These are phyloP conservation scores for Mycogone perniciosa DNA, from an alignment of 2,329 filamentous ascomycete species.

Conservation along the genomic window DNA sequence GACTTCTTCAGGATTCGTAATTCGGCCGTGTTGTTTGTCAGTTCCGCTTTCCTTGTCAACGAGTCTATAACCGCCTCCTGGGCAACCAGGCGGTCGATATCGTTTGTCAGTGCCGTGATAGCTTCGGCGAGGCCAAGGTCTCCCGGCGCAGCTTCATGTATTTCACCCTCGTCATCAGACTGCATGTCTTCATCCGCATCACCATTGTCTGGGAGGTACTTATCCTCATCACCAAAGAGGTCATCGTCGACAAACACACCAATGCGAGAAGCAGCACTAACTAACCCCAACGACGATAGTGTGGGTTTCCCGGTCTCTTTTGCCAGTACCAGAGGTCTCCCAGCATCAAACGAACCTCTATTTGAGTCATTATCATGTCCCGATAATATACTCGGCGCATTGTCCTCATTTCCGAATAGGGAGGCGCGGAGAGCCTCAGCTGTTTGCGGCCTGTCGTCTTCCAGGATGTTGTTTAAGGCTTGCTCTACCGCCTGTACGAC, in stretches of 20 bases:
- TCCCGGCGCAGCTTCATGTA: conserved; percentile 89
- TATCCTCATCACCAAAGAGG: conserved; percentile 83
- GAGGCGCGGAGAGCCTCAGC: conserved; percentile 60
- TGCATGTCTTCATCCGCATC: conserved; percentile 55
- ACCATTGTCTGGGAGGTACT: conserved; percentile 77
- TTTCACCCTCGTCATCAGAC: conserved; percentile 65
- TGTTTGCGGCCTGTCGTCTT: conserved; percentile 60
- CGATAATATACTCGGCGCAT: conserved; percentile 44
- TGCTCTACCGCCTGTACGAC: conserved; percentile 91
- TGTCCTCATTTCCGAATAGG: conserved; percentile 46
- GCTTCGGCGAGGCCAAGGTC: conserved; percentile 91
- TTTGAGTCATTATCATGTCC: conserved; percentile 54
- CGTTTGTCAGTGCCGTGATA: conserved; percentile 77
- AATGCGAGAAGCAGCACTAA: conserved; percentile 78
- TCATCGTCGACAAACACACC: conserved; percentile 93
- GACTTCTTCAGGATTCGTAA: conserved; percentile 88
- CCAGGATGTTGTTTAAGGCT: conserved; percentile 87
- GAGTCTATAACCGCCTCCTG: conserved; percentile 92
- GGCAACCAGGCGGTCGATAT: conserved; percentile 81
- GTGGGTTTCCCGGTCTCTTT: conserved; percentile 67
- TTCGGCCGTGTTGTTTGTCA: conserved; percentile 95
- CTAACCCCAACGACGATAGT: conserved; percentile 82
- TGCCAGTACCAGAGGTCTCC: conserved; percentile 24
- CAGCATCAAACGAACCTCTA: conserved; percentile 54
- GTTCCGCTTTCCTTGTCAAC: conserved; percentile 84